Conservation (phyloP, 2,329 filamentous ascomycete species). For the Apiospora arundinis region DNA sequence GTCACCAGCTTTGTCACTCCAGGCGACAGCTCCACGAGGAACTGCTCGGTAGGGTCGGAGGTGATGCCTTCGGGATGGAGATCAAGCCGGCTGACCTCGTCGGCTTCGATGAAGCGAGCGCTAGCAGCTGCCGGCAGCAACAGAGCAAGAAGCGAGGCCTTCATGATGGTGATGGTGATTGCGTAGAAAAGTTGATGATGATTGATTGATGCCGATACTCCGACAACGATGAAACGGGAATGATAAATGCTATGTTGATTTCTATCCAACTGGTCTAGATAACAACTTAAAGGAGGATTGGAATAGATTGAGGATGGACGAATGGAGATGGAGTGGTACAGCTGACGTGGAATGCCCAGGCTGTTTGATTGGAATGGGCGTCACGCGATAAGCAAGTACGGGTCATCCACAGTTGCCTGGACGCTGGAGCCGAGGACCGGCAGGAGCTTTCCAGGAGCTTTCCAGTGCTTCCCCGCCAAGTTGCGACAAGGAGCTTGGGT, state of each 20-base stretch:
- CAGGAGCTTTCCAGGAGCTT: neutral
- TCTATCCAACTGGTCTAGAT: neutral
- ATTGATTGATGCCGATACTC: neutral
- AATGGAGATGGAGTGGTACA: neutral
- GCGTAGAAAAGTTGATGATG: neutral
- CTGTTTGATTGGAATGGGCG: neutral
- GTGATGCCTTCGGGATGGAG: slow-evolving; percentile 50
- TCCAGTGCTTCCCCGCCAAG: neutral
- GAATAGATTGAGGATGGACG: neutral
- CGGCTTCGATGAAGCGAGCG: slow-evolving; percentile 62
- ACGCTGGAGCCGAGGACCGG: neutral
- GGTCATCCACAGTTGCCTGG: neutral
- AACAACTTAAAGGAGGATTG: neutral
- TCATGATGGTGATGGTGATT: slow-evolving; percentile 34
- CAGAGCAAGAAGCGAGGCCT: slow-evolving; percentile 59
- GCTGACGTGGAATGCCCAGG: neutral
- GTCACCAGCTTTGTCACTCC: slow-evolving; percentile 87
- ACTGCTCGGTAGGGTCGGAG: slow-evolving; percentile 55
- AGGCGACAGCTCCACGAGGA: slow-evolving; percentile 83
- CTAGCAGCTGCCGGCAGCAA: slow-evolving; percentile 58
- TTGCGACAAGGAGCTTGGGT: slow-evolving; percentile 5
- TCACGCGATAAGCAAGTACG: slow-evolving; percentile 13
- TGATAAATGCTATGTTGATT: neutral
- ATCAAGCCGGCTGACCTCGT: slow-evolving; percentile 57
- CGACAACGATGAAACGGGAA: neutral